Conservation (phyloP, 2,329 filamentous ascomycete genomes). For the Trichoderma arundinaceum region DNA sequence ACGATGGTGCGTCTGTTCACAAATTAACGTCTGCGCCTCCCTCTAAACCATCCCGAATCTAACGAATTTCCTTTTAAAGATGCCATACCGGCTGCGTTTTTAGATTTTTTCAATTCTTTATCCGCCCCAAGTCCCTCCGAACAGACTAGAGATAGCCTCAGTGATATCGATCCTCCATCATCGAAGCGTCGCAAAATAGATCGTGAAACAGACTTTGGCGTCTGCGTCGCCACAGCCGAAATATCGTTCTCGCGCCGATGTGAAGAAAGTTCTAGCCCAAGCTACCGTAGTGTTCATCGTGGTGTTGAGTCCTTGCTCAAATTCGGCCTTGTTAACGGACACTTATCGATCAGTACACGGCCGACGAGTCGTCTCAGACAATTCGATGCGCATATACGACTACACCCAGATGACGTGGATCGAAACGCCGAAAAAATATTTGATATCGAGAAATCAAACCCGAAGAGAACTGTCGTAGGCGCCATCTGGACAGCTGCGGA, state of each 20-base stretch:
- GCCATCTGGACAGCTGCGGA: conserved; percentile 46
- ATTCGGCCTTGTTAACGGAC: conserved; percentile 32
- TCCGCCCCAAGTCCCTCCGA: not conserved
- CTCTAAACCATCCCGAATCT: not conserved
- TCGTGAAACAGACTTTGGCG: conserved; percentile 24
- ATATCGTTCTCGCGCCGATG: conserved; percentile 41
- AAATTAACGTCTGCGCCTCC: no score
- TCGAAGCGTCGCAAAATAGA: conserved; percentile 44
- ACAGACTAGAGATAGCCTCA: not conserved
- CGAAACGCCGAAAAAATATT: conserved; percentile 36
- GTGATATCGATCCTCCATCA: conserved; percentile 30
- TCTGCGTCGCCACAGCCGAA: conserved; percentile 39
- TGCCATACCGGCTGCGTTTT: not conserved
- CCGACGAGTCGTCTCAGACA: conserved; percentile 26
- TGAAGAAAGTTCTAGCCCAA: conserved; percentile 24
- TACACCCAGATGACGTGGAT: conserved; percentile 37
- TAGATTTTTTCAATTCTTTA: conserved; percentile 18
- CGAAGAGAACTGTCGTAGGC: conserved; percentile 38
- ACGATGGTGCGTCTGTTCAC: conserved; percentile 21
- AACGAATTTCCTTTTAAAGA: not conserved
- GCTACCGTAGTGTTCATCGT: conserved; percentile 25
- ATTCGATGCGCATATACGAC: conserved; percentile 34
- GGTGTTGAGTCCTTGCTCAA: conserved; percentile 37
- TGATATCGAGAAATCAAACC: conserved; percentile 25
- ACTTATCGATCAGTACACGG: conserved; percentile 35